A percentile compares a stretch with the other conserved stretches of the same genome.
Conservation (phyloP, 164 flowering plant species). For the Vitis amurensis region DNA sequence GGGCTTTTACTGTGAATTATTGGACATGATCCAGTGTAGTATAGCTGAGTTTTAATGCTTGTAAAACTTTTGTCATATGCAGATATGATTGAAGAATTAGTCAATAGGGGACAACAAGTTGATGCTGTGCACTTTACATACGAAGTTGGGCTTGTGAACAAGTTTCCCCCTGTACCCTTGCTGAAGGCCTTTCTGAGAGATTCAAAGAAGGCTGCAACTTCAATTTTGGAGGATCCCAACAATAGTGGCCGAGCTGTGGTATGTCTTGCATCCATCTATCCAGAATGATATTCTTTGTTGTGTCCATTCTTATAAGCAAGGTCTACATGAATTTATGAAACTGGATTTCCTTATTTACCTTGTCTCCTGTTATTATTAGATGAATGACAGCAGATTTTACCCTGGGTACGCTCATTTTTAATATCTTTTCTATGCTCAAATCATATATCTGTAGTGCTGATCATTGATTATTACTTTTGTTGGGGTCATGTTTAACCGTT, state of each 20-base stretch:
- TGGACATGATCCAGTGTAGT: not conserved
- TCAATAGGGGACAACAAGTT: constrained; percentile 88
- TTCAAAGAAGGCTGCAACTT: constrained; percentile 73
- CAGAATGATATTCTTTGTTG: not conserved
- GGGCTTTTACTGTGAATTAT: not conserved
- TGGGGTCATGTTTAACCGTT: too few species aligned
- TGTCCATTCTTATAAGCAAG: not conserved
- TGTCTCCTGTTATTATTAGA: not conserved
- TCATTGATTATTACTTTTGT: too few species aligned
- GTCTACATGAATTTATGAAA: not conserved
- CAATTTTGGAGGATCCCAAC: constrained; percentile 67
- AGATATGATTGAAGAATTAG: constrained; percentile 93
- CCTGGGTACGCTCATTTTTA: too few species aligned
- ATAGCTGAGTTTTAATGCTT: not conserved
- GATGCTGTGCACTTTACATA: constrained; percentile 94
- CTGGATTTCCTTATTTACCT: not conserved
- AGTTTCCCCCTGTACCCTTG: constrained; percentile 85
- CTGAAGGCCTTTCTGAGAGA: constrained; percentile 81
- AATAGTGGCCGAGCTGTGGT: constrained; percentile 75
- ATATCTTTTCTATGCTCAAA: too few species aligned
- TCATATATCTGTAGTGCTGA: too few species aligned
- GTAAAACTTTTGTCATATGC: constrained; percentile 16
- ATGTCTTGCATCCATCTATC: constrained; percentile 12
- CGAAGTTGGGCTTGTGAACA: constrained; percentile 85
- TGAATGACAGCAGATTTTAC: too few species aligned